Percentiles rank a stretch among this genome's conserved stretches.
Conservation (phyloP, 1,139 yeast species). For the Diutina scorzettiae region DNA sequence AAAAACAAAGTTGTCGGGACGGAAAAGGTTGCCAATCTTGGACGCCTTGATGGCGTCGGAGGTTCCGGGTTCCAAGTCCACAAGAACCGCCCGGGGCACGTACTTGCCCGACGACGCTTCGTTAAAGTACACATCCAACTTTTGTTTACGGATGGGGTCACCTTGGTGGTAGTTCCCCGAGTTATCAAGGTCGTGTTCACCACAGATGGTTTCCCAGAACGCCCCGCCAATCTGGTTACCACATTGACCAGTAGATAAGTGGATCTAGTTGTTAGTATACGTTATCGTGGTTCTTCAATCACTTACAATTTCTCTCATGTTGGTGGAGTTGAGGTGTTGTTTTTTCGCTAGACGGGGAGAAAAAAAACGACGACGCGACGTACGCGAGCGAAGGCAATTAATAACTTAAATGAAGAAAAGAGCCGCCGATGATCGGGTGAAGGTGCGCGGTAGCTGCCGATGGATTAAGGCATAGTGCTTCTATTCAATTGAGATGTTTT, state of each 20-base stretch:
- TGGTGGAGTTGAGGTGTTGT: neutral
- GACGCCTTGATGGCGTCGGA: slow-evolving; percentile 76
- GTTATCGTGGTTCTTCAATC: slow-evolving; percentile 6
- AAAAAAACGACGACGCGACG: too few relatives aligned
- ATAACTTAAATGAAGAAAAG: too few relatives aligned
- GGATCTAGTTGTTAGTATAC: slow-evolving; percentile 46
- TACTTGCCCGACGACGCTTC: slow-evolving; percentile 73
- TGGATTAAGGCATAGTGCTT: too few relatives aligned
- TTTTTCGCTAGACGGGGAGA: slow-evolving; percentile 4
- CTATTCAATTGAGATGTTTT: too few relatives aligned
- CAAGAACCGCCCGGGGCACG: slow-evolving; percentile 88
- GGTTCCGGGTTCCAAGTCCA: slow-evolving; percentile 90
- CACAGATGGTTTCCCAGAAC: slow-evolving; percentile 95
- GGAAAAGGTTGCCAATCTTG: slow-evolving; percentile 66
- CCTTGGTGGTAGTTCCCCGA: slow-evolving; percentile 67
- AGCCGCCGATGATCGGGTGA: too few relatives aligned
- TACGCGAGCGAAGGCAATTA: too few relatives aligned
- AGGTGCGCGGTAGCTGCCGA: too few relatives aligned
- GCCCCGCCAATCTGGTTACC: slow-evolving; percentile 99
- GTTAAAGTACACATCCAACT: slow-evolving; percentile 38
- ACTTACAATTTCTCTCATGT: slow-evolving; percentile 54
- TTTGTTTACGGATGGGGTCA: slow-evolving; percentile 53
- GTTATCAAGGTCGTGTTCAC: slow-evolving; percentile 88
- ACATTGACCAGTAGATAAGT: slow-evolving; percentile 96
- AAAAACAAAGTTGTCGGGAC: slow-evolving; percentile 83